Evolutionary conservation across 441 rosid species (phyloP).

Genomic region (Mallotus japonicus): DNA sequence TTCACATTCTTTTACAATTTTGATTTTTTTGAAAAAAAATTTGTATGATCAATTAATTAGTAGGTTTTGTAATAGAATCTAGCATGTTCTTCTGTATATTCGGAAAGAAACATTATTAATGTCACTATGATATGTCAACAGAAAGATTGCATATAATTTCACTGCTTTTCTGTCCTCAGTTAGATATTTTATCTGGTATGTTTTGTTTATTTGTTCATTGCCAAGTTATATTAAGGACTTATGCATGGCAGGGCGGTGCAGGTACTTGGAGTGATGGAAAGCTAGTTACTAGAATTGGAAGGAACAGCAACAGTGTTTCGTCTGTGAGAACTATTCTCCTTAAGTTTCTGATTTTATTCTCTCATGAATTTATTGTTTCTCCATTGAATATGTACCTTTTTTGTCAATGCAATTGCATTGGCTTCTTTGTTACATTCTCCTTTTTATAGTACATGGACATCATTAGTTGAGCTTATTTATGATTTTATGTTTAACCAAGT

Average conservation of each 20-base stretch:
- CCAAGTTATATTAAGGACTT: constrained; percentile 64
- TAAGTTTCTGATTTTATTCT: constrained; percentile 5
- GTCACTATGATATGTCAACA: neutral
- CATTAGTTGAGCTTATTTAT: neutral
- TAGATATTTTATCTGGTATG: constrained; percentile 5
- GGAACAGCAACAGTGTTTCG: constrained; percentile 77
- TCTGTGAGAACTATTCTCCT: constrained; percentile 54
- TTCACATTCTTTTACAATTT: neutral
- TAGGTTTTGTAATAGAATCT: neutral
- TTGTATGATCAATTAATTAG: neutral
- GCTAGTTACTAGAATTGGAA: constrained; percentile 94
- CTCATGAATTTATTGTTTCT: constrained; percentile 9
- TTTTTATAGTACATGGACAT: neutral
- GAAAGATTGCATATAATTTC: neutral
- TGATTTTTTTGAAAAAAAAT: neutral
- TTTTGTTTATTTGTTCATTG: constrained; percentile 16
- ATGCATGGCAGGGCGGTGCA: constrained; percentile 99
- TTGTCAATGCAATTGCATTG: constrained; percentile 4
- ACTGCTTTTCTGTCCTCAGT: neutral
- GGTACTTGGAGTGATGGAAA: constrained; percentile 99
- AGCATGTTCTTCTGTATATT: neutral
- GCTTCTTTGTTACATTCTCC: neutral
- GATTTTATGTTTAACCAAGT: neutral
- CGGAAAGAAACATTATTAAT: neutral
- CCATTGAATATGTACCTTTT: neutral